Base-by-base conservation (phyloP, 495 filamentous ascomycete genomes). In the Haplographium delicatum region DNA sequence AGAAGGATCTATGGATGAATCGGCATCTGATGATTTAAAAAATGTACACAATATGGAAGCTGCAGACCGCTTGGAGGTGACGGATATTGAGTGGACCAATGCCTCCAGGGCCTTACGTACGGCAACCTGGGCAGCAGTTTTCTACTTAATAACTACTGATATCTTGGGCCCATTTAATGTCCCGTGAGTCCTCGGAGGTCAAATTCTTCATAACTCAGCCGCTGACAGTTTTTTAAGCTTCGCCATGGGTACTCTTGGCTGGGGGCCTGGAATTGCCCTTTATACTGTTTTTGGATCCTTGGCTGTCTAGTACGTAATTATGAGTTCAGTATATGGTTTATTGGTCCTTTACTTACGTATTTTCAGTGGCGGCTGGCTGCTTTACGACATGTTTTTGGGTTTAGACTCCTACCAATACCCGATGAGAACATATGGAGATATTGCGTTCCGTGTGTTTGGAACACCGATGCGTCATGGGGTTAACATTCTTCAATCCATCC, bases 121-220 rank as follows among this genome's bases (percentile, higher is more conserved):
- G 13, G 72, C 73, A 11, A 64, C 67, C 16, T 72, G 71, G 69
- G 70, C 71, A 18, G 63, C 68, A 4, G 52, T 67, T 23, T 76
- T 79, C 64, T 82, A 74, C 50, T 65, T 79, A 16, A 77, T 79
- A 44, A 78, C 78, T 0, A 83, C 79, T 2, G 45, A 48, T 39
- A 76, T 83, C 47, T 63, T 83, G 8, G 80, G 80, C n/a, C 78
- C 79, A 0, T 79, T 70, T 49, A 67, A 64, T 24, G 65, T 70
- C 8, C 69, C 20, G 45, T 48, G 23, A 16, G 45, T 44, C 18
- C 35, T 39, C n/a, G 28, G n/a, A 38, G 10, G 23, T 44, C 27
- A 26, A 19, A 24, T 25, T 39, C 15, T 20, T 44, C 28, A n/a
- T 16, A 42, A 20, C 15, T 27, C 8, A 27, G 7, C 15, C 15